phyloP scores from a whole-genome alignment of 441 rosid species.

The Isatis lusitanica region DNA sequence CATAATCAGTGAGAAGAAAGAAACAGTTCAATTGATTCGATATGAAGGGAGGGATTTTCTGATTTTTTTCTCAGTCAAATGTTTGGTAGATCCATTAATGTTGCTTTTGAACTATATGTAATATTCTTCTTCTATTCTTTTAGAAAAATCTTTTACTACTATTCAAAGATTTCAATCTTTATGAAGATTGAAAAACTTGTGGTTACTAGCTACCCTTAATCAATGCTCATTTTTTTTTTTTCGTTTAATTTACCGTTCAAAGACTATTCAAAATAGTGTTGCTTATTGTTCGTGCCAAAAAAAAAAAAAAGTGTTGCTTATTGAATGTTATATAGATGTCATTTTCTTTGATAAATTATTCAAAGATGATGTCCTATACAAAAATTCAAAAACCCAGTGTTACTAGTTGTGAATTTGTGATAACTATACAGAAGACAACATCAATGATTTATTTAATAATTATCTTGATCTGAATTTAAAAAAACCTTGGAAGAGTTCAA shows the following conservation, averaged over 20 bases:
- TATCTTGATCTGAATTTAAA: background rate
- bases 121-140: background rate
- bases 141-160: background rate
- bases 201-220: background rate
- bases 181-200: background rate
- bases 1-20: background rate
- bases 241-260: too few relatives aligned
- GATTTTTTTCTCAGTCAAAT: background rate
- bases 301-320: background rate
- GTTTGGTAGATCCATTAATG: background rate
- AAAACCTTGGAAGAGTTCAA: constrained; percentile 1
- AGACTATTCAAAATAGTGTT: background rate
- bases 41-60: background rate
- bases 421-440: background rate
- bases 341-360: background rate
- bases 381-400: background rate
- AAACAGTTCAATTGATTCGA: constrained; percentile 8
- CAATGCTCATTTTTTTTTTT: background rate
- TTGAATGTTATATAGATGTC: background rate
- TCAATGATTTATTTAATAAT: background rate
- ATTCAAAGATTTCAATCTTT: background rate
- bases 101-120: background rate
- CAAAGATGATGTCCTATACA: background rate
- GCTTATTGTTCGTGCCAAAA: too few relatives aligned
- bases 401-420: background rate